phyloP scores from a whole-genome alignment of 768 basidiomycete species.

The Daedaleopsis nitida region DNA sequence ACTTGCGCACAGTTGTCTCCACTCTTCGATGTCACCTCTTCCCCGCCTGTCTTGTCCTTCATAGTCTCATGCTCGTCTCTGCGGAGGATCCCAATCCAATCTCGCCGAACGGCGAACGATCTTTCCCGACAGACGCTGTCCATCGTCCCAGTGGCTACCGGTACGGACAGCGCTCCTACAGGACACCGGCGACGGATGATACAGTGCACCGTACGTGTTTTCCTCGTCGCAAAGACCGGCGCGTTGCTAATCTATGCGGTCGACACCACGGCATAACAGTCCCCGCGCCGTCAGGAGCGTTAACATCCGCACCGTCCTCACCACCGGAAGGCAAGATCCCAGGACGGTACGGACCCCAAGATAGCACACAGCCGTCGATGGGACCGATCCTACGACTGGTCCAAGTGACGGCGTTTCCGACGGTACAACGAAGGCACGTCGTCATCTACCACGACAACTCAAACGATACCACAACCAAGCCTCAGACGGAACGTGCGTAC shows the following conservation, averaged over 20 bases:
- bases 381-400: too few relatives aligned
- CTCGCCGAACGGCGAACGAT: not conserved
- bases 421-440: too few relatives aligned
- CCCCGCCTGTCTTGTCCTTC: not conserved
- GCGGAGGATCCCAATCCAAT: not conserved
- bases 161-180: not conserved
- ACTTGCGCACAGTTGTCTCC: not conserved
- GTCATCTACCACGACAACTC: too few relatives aligned
- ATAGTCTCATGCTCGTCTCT: not conserved
- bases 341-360: not conserved
- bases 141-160: conserved; percentile 2
- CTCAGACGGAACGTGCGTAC: too few relatives aligned
- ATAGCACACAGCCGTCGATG: too few relatives aligned
- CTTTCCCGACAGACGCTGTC: conserved; percentile 13
- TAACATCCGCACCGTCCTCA: conserved; percentile 2
- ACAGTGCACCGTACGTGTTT: not conserved
- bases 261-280: not conserved
- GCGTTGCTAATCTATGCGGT: not conserved
- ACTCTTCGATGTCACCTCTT: not conserved
- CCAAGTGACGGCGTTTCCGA: too few relatives aligned
- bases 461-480: too few relatives aligned
- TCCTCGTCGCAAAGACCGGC: not conserved
- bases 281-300: not conserved
- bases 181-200: not conserved
- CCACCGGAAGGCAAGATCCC: not conserved